A percentile compares a stretch with the other conserved stretches of the same genome.
These are phyloP conservation scores for Zymoseptoria tritici DNA, from an alignment of 2,329 filamentous ascomycete species.

Conservation along the genomic window DNA sequence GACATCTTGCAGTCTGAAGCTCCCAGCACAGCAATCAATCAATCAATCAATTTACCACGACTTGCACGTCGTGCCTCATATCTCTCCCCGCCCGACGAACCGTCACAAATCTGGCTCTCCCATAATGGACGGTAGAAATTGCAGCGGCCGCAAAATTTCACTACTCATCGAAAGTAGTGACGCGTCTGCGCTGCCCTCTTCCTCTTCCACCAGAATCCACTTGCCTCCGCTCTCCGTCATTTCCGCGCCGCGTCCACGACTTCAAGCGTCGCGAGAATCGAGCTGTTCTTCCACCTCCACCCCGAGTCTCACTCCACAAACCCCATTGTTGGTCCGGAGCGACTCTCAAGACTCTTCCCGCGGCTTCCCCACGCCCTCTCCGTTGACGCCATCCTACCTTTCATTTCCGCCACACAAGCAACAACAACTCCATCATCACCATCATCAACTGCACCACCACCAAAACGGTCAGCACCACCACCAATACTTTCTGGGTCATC, in stretches of 20 bases:
- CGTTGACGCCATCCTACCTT: constrained; percentile 38
- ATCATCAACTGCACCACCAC: constrained; percentile 1
- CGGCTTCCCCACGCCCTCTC: constrained; percentile 38
- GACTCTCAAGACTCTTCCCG: constrained; percentile 39
- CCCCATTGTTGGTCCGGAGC: constrained; percentile 40
- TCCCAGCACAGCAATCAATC: neutral
- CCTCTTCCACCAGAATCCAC: constrained; percentile 15
- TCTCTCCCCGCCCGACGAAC: neutral
- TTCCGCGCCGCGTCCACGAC: constrained; percentile 10
- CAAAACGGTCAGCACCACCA: constrained; percentile 14
- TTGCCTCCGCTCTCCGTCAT: constrained; percentile 15
- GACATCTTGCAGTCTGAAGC: neutral
- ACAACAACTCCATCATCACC: constrained; percentile 11
- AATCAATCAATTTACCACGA: neutral
- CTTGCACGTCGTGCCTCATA: neutral
- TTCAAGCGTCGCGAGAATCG: constrained; percentile 34
- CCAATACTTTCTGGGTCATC: constrained; percentile 11
- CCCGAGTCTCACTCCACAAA: constrained; percentile 40
- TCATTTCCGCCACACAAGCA: constrained; percentile 20
- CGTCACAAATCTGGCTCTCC: constrained; percentile 22
- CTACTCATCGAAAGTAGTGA: constrained; percentile 43
- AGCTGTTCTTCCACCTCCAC: constrained; percentile 35
- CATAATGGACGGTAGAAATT: constrained; percentile 47
- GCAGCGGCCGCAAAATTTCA: constrained; percentile 43
- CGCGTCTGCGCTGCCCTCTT: constrained; percentile 13